A percentile compares a stretch with the other conserved stretches of the same genome.
These are phyloP conservation scores for Paecilomyces dactylethromorphus DNA, from an alignment of 2,329 filamentous ascomycete species.

Conservation along the genomic window DNA sequence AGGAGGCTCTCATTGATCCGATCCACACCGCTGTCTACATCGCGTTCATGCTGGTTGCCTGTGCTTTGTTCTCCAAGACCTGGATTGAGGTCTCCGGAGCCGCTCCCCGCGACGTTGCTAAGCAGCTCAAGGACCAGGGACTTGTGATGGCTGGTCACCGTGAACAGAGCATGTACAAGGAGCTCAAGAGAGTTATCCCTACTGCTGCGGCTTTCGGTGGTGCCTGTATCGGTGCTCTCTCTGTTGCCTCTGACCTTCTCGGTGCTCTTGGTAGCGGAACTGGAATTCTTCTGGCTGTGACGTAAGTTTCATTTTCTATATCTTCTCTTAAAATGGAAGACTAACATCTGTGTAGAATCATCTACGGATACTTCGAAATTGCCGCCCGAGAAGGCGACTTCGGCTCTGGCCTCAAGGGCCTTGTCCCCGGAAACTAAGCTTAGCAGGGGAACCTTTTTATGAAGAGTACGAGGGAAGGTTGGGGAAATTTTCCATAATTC, in stretches of 20 bases:
- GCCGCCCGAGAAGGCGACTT: slow-evolving; percentile 98
- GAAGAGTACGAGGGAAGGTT: slow-evolving; percentile 24
- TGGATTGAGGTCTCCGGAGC: slow-evolving; percentile 99
- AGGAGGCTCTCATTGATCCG: slow-evolving; percentile 90
- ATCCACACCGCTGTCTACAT: slow-evolving; percentile 96
- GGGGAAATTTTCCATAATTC: slow-evolving; percentile 17
- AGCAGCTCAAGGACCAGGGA: slow-evolving; percentile 99
- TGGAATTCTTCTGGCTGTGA: slow-evolving; percentile 95
- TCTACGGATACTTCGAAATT: slow-evolving; percentile 99
- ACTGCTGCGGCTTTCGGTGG: slow-evolving; percentile 97
- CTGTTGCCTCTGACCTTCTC: slow-evolving; percentile 89
- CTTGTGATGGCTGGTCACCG: slow-evolving; percentile 99
- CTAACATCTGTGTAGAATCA: slow-evolving; percentile 61
- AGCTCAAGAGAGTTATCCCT: slow-evolving; percentile 98
- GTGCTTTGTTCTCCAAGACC: slow-evolving; percentile 98
- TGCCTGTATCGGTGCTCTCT: slow-evolving; percentile 96
- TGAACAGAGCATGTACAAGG: slow-evolving; percentile 99
- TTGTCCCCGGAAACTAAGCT: slow-evolving; percentile 47
- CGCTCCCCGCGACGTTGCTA: slow-evolving; percentile 94
- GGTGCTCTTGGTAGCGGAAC: slow-evolving; percentile 94
- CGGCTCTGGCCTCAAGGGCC: slow-evolving; percentile 61
- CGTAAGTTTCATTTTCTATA: slow-evolving; percentile 59
- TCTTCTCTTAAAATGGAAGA: neutral
- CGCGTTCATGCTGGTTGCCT: slow-evolving; percentile 94
- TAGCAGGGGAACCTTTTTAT: slow-evolving; percentile 20